Evolutionary conservation across 345 rosid species (phyloP).

Genomic region (Gossypium bickii): DNA sequence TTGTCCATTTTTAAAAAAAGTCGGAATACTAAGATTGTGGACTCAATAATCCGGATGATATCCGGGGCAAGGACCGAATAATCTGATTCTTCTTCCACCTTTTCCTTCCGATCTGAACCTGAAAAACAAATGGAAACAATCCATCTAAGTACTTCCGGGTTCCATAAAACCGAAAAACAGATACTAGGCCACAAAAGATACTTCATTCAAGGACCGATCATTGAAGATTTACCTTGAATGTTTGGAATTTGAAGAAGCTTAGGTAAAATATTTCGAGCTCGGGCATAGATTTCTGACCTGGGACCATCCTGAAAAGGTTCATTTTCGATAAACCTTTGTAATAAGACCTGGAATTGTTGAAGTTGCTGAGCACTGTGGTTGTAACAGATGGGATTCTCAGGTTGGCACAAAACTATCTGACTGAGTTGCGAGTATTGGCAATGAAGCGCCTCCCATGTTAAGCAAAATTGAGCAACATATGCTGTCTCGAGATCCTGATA

Average conservation of each 20-base stretch:
- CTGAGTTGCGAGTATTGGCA: constrained; percentile 81
- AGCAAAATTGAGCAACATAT: constrained; percentile 88
- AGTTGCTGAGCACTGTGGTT: constrained; percentile 76
- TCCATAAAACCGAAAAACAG: neutral
- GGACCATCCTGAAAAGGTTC: constrained; percentile 86
- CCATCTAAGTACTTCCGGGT: neutral
- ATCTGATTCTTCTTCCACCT: constrained; percentile 50
- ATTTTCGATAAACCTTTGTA: constrained; percentile 88
- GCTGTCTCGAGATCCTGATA: constrained; percentile 77
- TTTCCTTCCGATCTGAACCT: constrained; percentile 57
- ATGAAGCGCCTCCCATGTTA: constrained; percentile 97
- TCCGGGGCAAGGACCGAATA: constrained; percentile 54
- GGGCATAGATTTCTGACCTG: constrained; percentile 67
- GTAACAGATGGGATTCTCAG: constrained; percentile 57
- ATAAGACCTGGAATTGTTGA: constrained; percentile 82
- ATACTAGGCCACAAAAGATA: neutral
- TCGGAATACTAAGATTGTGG: constrained; percentile 56
- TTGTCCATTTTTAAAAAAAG: constrained; percentile 79
- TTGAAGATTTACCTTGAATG: constrained; percentile 47
- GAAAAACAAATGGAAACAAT: constrained; percentile 16
- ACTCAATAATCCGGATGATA: constrained; percentile 61
- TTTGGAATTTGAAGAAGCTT: constrained; percentile 86
- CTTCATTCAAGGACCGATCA: no score
- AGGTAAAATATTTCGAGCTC: constrained; percentile 68
- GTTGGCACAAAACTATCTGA: constrained; percentile 64